Conservation (phyloP, 192 early-diverging fungal species). For the Paraglomus occultum region DNA sequence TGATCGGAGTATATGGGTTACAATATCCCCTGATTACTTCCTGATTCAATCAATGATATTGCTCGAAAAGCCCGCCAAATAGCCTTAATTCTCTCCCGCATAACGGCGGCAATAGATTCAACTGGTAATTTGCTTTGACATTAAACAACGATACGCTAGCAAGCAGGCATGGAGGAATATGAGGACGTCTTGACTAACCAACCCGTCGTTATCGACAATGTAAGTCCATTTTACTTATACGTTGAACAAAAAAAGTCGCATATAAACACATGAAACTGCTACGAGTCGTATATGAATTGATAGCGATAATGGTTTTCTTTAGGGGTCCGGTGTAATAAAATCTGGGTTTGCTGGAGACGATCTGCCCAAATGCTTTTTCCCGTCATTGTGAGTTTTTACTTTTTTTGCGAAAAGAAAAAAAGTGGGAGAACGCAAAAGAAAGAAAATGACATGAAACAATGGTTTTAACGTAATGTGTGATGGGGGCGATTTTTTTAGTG, state of each 20-base stretch:
- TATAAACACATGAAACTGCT: not conserved
- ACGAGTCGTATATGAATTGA: not conserved
- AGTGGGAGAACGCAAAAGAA: not conserved
- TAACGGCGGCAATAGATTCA: no score
- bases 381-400: constrained; percentile 69
- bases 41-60: no score
- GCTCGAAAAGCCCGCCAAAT: no score
- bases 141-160: not conserved
- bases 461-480: not conserved
- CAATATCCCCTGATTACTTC: no score
- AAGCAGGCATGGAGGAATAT: constrained; percentile 74
- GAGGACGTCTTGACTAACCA: constrained; percentile 95
- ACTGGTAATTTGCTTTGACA: no score
- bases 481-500: constrained; percentile 45
- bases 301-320: constrained; percentile 19
- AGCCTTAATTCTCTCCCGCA: no score
- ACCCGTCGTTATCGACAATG: constrained; percentile 99
- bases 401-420: constrained; percentile 3
- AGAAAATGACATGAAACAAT: not conserved
- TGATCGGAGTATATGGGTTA: no score
- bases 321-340: constrained; percentile 99
- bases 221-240: no score
- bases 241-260: not conserved
- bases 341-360: constrained; percentile 99
- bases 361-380: constrained; percentile 94